Base-by-base conservation (phyloP, 2,329 filamentous ascomycete species). In the Magnaporthiopsis poae region DNA sequence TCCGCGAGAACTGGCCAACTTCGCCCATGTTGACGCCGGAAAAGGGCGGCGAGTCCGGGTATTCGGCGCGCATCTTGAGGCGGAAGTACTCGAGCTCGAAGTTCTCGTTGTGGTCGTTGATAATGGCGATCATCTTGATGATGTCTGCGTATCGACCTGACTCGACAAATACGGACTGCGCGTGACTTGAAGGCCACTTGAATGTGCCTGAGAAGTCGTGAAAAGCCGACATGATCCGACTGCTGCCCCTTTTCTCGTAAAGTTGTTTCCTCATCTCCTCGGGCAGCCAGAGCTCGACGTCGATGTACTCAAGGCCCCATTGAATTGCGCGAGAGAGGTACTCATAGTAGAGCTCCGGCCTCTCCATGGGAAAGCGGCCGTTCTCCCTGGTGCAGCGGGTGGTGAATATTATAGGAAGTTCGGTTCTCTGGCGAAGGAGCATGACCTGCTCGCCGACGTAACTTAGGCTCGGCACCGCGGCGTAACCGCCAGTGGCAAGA, bases 31-130 rank as follows among this genome's bases (percentile, higher is more conserved):
- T 95, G 70, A 96, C 86, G 8, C 90, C 91, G 1, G 91, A 95
- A 46, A 96, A 81, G 0, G 90, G 89, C 12, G 91, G 90, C 11
- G 83, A 82, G 69, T 88, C 82, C 0, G 89, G 84, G 70, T 89
- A 88, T 69, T 89, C 86, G 36, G 84, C 80, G 72, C 87, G 87
- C 74, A 95, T 88, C 70, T 87, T 85, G 13, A 90, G 92, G 36
- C 91, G 88, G 77, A 96, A 96, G 76, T 93, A 93, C 76, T 96
- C 92, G 46, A 96, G 83, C 78, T 96, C 91, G 74, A 96, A 95
- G 76, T 96, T 95, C 71, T 93, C 91, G 73, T 92, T 91, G 74
- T 90, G 88, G 60, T 89, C 88, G 73, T 87, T 89, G 73, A 92
- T 90, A 73, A 93, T 88, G 39, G 89, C 88, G 72, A 95, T 95